These are phyloP conservation scores for Fusarium coffeatum DNA, from an alignment of 2,329 filamentous ascomycete species.

Conservation along the genomic window DNA sequence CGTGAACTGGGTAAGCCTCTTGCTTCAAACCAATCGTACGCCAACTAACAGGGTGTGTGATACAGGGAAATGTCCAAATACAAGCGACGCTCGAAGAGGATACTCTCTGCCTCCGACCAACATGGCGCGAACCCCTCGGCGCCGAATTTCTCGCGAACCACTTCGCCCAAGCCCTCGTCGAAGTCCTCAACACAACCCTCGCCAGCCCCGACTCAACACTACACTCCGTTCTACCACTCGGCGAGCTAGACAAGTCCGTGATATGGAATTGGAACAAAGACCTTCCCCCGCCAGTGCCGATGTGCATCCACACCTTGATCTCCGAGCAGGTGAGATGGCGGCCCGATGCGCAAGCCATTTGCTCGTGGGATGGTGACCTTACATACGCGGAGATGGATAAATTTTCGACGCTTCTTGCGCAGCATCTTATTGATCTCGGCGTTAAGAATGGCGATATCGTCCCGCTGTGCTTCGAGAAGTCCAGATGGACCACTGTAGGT, in stretches of 20 bases:
- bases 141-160: conserved; percentile 43
- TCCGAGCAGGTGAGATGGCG: conserved; percentile 39
- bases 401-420: conserved; percentile 41
- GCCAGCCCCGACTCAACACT: conserved; percentile 15
- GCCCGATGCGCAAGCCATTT: conserved; percentile 45
- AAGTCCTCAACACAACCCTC: conserved; percentile 43
- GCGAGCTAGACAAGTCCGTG: conserved; percentile 38
- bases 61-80: conserved; percentile 42
- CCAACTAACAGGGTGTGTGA: conserved; percentile 7
- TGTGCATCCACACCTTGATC: conserved; percentile 45
- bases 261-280: conserved; percentile 45
- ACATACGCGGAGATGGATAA: conserved; percentile 46
- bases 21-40: background rate
- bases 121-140: conserved; percentile 42
- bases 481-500: conserved; percentile 46
- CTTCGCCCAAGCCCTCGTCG: conserved; percentile 37
- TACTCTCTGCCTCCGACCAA: conserved; percentile 35
- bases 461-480: conserved; percentile 51
- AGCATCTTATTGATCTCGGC: conserved; percentile 38
- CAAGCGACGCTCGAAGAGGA: conserved; percentile 35
- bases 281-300: conserved; percentile 26
- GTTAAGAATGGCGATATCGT: conserved; percentile 45
- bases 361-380: conserved; percentile 49
- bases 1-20: conserved; percentile 37
- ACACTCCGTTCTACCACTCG: conserved; percentile 34